Percentiles rank a stretch among this genome's conserved stretches.
Evolutionary conservation across 345 rosid species (phyloP).

Genomic region (Passiflora organensis): DNA sequence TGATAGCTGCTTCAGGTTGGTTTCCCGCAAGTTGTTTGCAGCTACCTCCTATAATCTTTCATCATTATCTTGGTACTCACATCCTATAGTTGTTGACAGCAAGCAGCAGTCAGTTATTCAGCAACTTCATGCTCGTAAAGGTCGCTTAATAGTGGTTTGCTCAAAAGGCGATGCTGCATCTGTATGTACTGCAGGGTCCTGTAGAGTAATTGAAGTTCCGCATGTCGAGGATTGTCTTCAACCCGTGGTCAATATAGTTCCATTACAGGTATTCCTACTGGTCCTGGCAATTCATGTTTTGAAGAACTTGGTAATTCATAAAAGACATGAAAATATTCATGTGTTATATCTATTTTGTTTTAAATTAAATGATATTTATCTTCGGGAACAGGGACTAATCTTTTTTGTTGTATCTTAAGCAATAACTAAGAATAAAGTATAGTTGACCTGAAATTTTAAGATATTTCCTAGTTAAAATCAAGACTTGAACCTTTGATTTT

Average conservation of each 20-base stretch:
- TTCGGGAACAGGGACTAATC: too few relatives aligned
- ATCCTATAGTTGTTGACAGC: slow-evolving; percentile 33
- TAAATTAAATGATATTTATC: too few relatives aligned
- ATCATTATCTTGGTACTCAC: slow-evolving; percentile 11
- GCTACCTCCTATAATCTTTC: neutral
- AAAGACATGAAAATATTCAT: too few relatives aligned
- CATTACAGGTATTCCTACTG: slow-evolving; percentile 59
- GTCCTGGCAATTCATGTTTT: neutral
- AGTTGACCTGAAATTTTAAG: too few relatives aligned
- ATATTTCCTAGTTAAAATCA: too few relatives aligned
- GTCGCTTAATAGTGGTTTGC: slow-evolving; percentile 76
- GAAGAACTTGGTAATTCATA: too few relatives aligned
- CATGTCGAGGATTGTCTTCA: slow-evolving; percentile 93
- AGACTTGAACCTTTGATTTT: too few relatives aligned
- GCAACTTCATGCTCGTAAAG: slow-evolving; percentile 90
- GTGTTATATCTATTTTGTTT: too few relatives aligned
- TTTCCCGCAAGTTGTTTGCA: neutral
- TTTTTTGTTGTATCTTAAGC: too few relatives aligned
- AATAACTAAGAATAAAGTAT: too few relatives aligned
- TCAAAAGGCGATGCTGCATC: slow-evolving; percentile 77
- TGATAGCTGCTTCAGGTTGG: slow-evolving; percentile 79
- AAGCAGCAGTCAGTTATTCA: slow-evolving; percentile 92
- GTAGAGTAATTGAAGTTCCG: slow-evolving; percentile 80
- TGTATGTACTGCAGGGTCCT: slow-evolving; percentile 63
- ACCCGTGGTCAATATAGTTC: slow-evolving; percentile 76